Base-by-base conservation (phyloP, 805 yeast species). In the Cyberlindnera meyerae region DNA sequence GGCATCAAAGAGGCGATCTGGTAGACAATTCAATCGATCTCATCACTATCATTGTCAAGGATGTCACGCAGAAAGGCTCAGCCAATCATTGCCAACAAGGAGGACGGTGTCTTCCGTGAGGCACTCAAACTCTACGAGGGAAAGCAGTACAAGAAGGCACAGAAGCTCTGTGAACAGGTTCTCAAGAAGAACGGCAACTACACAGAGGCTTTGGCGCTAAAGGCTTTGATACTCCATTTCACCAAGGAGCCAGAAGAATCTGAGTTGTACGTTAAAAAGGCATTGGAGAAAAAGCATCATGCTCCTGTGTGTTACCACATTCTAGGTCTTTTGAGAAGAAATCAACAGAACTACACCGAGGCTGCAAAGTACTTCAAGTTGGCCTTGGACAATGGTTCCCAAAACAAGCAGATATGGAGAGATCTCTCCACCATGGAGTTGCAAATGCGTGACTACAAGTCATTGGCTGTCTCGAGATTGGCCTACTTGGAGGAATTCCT, bases 121-220 rank as follows among this genome's bases (percentile, higher is more conserved):
- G 96, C 96, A 1, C 69, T 93, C 51, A 77, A 77, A 49, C 70
- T 84, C 21, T 93, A 87, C 53, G 97, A 93, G 55, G 57, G 71
- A 32, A 87, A 85, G 58, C 88, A 87, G 59, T 89, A 89, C 67
- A 85, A 85, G 57, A 88, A 90, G 52, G 77, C 96, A 1, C 61
- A 89, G 50, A 84, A 84, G 56, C 55, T 79, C 20, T 73, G 86
- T 29, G 97, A 93, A 34, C 65, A 73, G 24, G 73, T 84, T 48
- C 61, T 90, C 52, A 85, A 86, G 66, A 86, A 84, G 52, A 77
- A 78, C 52, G 70, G 86, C 12, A 68, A 66, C 34, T 88, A 85
- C 58, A 81, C 88, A 18, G 95, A 86, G 52, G 77, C 94, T 3
- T 63, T 84, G 37, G 86, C 96, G 4, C 68, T 93, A 52, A 90